These are phyloP conservation scores for Euphorbia tirucalli DNA, from an alignment of 345 rosid genomes.

Conservation along the genomic window DNA sequence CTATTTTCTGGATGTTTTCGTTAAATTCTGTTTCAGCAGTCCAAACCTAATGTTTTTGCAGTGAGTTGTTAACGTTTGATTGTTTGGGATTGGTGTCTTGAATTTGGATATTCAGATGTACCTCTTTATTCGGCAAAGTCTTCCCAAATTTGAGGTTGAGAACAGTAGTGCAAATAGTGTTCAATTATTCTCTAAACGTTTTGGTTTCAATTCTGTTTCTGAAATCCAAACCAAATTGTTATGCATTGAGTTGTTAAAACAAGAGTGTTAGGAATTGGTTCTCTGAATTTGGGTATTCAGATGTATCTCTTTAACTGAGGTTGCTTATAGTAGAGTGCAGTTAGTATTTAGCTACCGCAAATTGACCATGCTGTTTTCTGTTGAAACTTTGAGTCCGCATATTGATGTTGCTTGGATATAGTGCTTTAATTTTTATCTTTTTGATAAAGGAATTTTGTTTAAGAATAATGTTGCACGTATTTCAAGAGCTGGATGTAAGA, in stretches of 20 bases:
- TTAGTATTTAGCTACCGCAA: neutral
- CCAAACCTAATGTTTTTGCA: neutral
- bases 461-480: neutral
- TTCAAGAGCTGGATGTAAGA: neutral
- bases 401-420: neutral
- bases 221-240: neutral
- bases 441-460: neutral
- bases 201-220: neutral
- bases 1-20: too few relatives aligned
- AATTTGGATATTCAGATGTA: neutral
- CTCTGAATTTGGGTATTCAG: neutral
- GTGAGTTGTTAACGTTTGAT: neutral
- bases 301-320: neutral
- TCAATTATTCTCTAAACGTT: neutral
- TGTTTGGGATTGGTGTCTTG: neutral
- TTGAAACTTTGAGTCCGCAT: neutral
- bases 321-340: neutral
- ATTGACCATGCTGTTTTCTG: neutral
- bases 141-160: neutral
- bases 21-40: neutral
- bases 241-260: neutral
- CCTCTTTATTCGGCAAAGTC: neutral
- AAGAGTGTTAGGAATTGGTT: neutral
- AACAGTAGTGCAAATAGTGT: neutral
- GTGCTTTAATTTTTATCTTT: neutral